phyloP scores from a whole-genome alignment of 2,329 filamentous ascomycete genomes.

The Chrysosporium queenslandicum region DNA sequence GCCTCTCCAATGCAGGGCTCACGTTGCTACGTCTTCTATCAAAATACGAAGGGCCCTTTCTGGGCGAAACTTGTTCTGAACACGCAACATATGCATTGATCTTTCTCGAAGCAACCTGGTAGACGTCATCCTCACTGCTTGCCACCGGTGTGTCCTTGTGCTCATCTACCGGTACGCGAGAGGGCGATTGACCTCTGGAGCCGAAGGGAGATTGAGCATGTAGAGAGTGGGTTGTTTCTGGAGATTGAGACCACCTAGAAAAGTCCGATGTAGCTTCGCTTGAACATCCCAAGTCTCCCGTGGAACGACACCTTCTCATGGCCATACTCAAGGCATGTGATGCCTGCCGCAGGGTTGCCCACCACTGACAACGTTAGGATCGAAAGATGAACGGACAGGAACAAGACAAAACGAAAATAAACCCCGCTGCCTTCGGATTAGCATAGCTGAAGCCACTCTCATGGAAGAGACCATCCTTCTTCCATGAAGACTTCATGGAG shows the following conservation, averaged over 20 bases:
- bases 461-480: neutral
- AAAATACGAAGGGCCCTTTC: slow-evolving; percentile 9
- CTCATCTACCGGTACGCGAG: neutral
- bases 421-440: too few species aligned
- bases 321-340: neutral
- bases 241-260: slow-evolving; percentile 4
- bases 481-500: neutral
- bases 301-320: slow-evolving; percentile 20
- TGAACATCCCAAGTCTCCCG: slow-evolving; percentile 19
- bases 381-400: neutral
- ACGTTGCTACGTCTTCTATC: neutral
- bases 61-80: neutral
- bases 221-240: neutral
- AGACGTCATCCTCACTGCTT: neutral
- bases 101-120: neutral
- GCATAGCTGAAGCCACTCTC: too few species aligned
- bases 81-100: neutral
- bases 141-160: neutral
- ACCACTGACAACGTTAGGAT: neutral
- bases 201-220: neutral
- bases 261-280: slow-evolving; percentile 11
- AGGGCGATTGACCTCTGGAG: neutral
- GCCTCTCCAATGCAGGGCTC: neutral
- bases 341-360: neutral
- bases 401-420: neutral